Conservation (phyloP, 495 filamentous ascomycete species). For the Sabuloglossum arenarium region DNA sequence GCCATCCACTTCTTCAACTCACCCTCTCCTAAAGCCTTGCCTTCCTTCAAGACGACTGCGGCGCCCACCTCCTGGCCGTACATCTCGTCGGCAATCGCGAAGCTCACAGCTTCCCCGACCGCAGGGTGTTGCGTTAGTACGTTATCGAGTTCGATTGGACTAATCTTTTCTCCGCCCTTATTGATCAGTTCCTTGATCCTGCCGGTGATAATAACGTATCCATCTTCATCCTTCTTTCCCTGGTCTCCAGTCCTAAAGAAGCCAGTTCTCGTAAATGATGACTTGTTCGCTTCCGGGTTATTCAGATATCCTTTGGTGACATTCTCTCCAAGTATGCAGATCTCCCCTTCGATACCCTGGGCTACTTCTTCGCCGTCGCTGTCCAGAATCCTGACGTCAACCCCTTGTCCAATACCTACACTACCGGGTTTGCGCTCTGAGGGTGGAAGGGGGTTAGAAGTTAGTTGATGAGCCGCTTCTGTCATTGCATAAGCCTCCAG, state of each 20-base stretch:
- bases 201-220: slow-evolving; percentile 21
- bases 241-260: slow-evolving; percentile 79
- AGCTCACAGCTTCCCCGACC: slow-evolving; percentile 59
- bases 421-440: slow-evolving; percentile 52
- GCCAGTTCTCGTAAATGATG: slow-evolving; percentile 44
- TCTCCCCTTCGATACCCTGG: slow-evolving; percentile 49
- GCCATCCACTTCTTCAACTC: slow-evolving; percentile 46
- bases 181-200: slow-evolving; percentile 24
- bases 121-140: slow-evolving; percentile 43
- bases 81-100: slow-evolving; percentile 52
- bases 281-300: slow-evolving; percentile 48
- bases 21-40: slow-evolving; percentile 21
- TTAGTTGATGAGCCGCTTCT: slow-evolving; percentile 78
- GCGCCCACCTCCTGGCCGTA: slow-evolving; percentile 69
- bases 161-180: slow-evolving; percentile 24
- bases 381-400: slow-evolving; percentile 59
- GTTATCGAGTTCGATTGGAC: slow-evolving; percentile 68
- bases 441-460: slow-evolving; percentile 62
- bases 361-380: slow-evolving; percentile 33
- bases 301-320: slow-evolving; percentile 70
- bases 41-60: slow-evolving; percentile 52
- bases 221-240: slow-evolving; percentile 42
- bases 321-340: slow-evolving; percentile 59
- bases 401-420: slow-evolving; percentile 61
- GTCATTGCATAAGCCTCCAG: slow-evolving; percentile 87